A percentile compares a stretch with the other conserved stretches of the same genome.
These are phyloP conservation scores for Mycothermus thermophilus DNA, from an alignment of 495 filamentous ascomycete species.

Conservation along the genomic window DNA sequence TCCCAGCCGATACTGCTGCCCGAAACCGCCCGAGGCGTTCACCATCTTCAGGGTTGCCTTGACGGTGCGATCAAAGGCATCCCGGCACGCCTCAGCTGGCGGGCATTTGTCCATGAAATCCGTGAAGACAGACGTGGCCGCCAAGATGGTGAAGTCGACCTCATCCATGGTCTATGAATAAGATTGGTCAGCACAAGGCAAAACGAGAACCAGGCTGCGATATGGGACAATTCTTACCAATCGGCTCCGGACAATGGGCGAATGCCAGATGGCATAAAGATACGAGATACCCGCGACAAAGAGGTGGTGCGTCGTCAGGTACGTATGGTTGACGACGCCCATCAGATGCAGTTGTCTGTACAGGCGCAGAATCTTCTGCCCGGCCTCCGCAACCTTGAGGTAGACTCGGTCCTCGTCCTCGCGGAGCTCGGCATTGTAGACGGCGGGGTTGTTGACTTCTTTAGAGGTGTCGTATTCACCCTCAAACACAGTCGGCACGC, in stretches of 20 bases:
- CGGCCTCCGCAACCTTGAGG: conserved; percentile 86
- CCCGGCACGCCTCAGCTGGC: conserved; percentile 56
- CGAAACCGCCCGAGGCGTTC: conserved; percentile 68
- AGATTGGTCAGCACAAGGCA: conserved; percentile 17
- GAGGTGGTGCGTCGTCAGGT: conserved; percentile 89
- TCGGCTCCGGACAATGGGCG: conserved; percentile 67
- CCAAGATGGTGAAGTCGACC: conserved; percentile 87
- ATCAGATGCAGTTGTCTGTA: conserved; percentile 83
- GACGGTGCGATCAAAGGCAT: conserved; percentile 90
- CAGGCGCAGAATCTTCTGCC: conserved; percentile 77
- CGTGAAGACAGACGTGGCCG: conserved; percentile 54
- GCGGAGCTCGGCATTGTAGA: conserved; percentile 39
- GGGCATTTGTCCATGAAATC: conserved; percentile 31
- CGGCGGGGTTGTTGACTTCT: conserved; percentile 34
- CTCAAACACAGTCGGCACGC: conserved; percentile 71
- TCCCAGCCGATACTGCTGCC: conserved; percentile 20
- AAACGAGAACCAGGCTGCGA: background rate
- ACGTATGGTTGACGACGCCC: conserved; percentile 88
- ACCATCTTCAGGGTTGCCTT: conserved; percentile 91
- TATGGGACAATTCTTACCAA: conserved; percentile 42
- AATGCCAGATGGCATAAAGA: conserved; percentile 95
- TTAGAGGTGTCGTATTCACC: conserved; percentile 59
- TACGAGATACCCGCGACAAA: conserved; percentile 98
- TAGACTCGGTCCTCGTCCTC: conserved; percentile 87
- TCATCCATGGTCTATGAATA: conserved; percentile 66